A percentile compares a stretch with the other conserved stretches of the same genome.
phyloP scores from a whole-genome alignment of 2,329 filamentous ascomycete species.

The Fusarium sp. region DNA sequence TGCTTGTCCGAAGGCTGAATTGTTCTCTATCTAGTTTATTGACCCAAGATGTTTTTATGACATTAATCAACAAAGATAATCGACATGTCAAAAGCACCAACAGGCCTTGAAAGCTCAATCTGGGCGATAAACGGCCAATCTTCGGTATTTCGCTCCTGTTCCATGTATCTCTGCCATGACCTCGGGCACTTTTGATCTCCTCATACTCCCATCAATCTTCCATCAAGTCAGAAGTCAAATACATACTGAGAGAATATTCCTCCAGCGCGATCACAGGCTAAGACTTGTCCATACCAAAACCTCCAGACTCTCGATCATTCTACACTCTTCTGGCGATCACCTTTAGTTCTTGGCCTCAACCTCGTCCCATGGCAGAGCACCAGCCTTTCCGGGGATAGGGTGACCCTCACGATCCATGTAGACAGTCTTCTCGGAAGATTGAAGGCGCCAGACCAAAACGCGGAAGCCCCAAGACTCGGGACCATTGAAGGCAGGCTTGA shows the following conservation, averaged over 20 bases:
- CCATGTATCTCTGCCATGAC: not conserved
- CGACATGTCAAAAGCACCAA: slow-evolving; percentile 31
- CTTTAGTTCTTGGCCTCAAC: not conserved
- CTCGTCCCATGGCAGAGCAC: not conserved
- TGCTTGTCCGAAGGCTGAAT: not conserved
- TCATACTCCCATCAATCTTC: not conserved
- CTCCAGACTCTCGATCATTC: not conserved
- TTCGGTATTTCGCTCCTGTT: too few relatives aligned
- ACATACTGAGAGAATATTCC: not conserved
- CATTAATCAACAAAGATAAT: too few relatives aligned
- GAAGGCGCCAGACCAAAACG: not conserved
- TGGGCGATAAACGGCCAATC: slow-evolving; percentile 33
- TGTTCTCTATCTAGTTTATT: not conserved
- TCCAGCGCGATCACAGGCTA: not conserved
- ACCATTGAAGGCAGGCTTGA: not conserved
- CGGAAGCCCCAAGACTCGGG: not conserved
- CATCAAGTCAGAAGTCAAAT: not conserved
- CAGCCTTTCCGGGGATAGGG: not conserved
- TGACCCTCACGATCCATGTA: slow-evolving; percentile 2
- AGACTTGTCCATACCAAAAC: not conserved
- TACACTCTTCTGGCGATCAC: too few relatives aligned
- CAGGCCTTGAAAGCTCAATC: slow-evolving; percentile 40
- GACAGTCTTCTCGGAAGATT: too few relatives aligned
- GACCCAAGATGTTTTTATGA: too few relatives aligned
- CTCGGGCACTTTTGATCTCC: not conserved